Base-by-base conservation (phyloP, 2,329 filamentous ascomycete species). In the Colletotrichum sp. region DNA sequence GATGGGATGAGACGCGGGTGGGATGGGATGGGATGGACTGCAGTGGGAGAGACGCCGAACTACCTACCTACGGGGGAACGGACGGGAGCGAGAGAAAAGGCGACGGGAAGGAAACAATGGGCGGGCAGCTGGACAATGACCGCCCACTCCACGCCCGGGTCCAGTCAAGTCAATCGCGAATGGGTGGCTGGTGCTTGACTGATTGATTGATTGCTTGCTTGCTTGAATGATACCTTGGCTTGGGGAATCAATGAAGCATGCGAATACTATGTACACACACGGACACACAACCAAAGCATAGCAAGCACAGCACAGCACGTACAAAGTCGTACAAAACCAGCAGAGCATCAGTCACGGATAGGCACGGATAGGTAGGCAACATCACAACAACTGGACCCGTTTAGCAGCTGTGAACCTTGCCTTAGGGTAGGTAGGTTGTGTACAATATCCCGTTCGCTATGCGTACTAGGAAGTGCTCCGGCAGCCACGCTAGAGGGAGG, bases 21-120 rank as follows among this genome's bases (percentile, higher is more conserved):
- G 18, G 34, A 61, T 68, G 52, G 52, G 34, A 72, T 48, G 64
- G 22, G 60, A 65, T 62, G 30, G 28, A 62, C 43, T 62, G 18
- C 60, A 30, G 15, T 70, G 58, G 34, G 43, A 36, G 68, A 27
- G 10, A 60, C 27, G 18, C 25, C 56, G 16, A 43, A 69, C 13
- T 36, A 36, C 34, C 34, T 36, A 36, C 13, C 34, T 36, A 15
- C 34, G 34, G 48, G 58, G 43, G 60, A 71, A 30, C 55, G 64
- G 68, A 56, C 71, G 66, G 71, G 30, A 71, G 52, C 52, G 61
- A 71, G 64, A 60, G 71, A 65, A 65, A 55, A 62, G 65, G 58
- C 48, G 36, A 62, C 64, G 65, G 64, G 55, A 34, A 62, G 39
- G 68, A 68, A 69, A 74, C 74, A 70, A 76, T 71, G 22, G 18